A percentile compares a stretch with the other conserved stretches of the same genome.
These are phyloP conservation scores for Hericium alpestre DNA, from an alignment of 768 basidiomycete genomes.

Conservation along the genomic window DNA sequence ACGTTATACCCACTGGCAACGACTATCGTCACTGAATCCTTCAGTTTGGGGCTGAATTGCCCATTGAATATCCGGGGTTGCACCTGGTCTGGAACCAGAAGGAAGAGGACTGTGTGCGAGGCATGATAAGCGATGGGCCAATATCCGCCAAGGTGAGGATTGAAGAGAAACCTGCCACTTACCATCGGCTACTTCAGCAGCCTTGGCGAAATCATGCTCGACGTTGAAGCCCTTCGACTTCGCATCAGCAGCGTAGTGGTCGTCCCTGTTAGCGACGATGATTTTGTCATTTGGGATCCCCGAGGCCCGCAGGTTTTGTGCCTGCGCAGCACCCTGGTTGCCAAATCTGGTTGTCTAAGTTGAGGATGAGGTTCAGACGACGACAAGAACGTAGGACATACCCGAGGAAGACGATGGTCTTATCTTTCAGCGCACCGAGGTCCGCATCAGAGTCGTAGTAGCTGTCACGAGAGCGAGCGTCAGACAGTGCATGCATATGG, in stretches of 20 bases:
- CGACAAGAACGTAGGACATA: conserved; percentile 14
- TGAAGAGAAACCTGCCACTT: conserved; percentile 7
- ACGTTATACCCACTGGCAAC: conserved; percentile 61
- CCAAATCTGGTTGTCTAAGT: conserved; percentile 33
- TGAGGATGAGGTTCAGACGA: neutral
- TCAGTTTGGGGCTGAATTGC: conserved; percentile 38
- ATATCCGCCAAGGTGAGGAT: neutral
- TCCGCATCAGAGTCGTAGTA: conserved; percentile 59
- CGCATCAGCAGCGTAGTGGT: conserved; percentile 48
- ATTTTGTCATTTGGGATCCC: conserved; percentile 54
- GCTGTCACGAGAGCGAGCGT: conserved; percentile 18
- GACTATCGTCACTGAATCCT: conserved; percentile 37
- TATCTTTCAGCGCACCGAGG: conserved; percentile 32
- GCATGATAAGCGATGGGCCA: neutral
- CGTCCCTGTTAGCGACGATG: conserved; percentile 45
- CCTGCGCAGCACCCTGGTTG: conserved; percentile 58
- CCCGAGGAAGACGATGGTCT: conserved; percentile 54
- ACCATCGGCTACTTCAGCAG: conserved; percentile 48
- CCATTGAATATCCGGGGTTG: conserved; percentile 55
- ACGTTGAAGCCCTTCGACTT: conserved; percentile 46
- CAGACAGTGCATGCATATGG: neutral
- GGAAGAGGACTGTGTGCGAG: conserved; percentile 36
- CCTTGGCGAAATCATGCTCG: conserved; percentile 45
- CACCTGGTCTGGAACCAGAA: conserved; percentile 55
- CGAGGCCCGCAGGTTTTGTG: conserved; percentile 54